These are phyloP conservation scores for Cylindricascospora bacillispora DNA, from an alignment of 1,139 yeast species.

Conservation along the genomic window DNA sequence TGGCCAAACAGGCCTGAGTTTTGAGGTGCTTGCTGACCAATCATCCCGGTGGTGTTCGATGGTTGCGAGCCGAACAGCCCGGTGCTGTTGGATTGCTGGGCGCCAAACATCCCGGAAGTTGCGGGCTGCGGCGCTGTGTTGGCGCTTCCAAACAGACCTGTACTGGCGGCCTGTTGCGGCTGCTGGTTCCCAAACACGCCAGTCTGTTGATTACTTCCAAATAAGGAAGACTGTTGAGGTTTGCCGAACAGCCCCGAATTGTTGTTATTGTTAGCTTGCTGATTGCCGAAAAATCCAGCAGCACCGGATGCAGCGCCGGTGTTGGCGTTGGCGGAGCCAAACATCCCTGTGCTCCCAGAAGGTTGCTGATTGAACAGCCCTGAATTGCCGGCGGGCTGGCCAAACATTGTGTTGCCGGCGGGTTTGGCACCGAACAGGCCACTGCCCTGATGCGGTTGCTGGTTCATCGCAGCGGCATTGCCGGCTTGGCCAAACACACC, in stretches of 20 bases:
- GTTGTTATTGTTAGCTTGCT: conserved; percentile 22
- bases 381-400: conserved; percentile 11
- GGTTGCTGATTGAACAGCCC: conserved; percentile 19
- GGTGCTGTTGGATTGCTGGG: conserved; percentile 8
- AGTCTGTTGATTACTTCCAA: conserved; percentile 2
- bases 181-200: no score
- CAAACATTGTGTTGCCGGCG: conserved; percentile 7
- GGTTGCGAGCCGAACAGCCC: conserved; percentile 25
- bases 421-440: conserved; percentile 16
- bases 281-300: conserved; percentile 34
- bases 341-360: not conserved
- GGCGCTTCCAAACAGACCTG: conserved; percentile 2
- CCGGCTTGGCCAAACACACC: conserved; percentile 23
- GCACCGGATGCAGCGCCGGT: conserved; percentile 5
- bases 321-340: conserved; percentile 7
- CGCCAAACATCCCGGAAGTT: not conserved
- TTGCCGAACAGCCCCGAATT: conserved; percentile 24
- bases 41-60: conserved; percentile 22
- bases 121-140: conserved; percentile 2
- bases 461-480: no score
- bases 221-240: conserved; percentile 24
- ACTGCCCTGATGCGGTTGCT: conserved; percentile 3
- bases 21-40: conserved; percentile 17
- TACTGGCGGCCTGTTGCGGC: not conserved
- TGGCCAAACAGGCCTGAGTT: not conserved